Base-by-base conservation (phyloP, 2,329 filamentous ascomycete species). In the Dactylella cylindrospora region DNA sequence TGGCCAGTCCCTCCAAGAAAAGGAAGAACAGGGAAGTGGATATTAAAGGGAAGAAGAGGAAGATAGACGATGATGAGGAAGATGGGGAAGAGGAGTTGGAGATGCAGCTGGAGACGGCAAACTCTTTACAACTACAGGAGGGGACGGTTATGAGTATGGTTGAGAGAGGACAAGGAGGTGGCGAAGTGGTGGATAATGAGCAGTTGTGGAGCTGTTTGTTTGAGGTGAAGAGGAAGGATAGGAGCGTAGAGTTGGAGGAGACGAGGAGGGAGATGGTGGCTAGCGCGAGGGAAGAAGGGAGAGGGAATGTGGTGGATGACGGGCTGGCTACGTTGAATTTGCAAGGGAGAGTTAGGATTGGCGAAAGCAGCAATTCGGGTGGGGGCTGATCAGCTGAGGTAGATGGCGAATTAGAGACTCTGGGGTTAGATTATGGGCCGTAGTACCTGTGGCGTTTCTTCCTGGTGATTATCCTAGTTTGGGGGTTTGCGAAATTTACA, bases 171-270 rank as follows among this genome's bases (percentile, higher is more conserved):
- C 81, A 80, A 51, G 79, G 80, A 1, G 84, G 84, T 0, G 91
- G 91, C 0, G 93, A 97, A 73, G 76, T 87, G 53, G 87, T 97
- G 2, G 79, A 82, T 36, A 80, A 85, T 65, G 80, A 83, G 9
- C 91, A 96, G 71, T 70, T 97, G 35, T 96, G 90, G 91, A 81
- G 83, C 65, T 97, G 91, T 72, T 74, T 96, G 1, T 96, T 96
- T 76, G 86, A 87, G 0, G 77, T 78, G 12, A 70, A 70, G 28
- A 73, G 71, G 59, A 69, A 70, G 31, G 41, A 52, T 22, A 25
- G 28, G n/a, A 29, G 33, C 28, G 15, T 28, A 49, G 49, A 53
- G 43, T 26, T 64, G 53, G 3, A 72, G 20, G 72, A 74, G 41
- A 67, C 75, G 12, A 72, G 68, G 70, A 73, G 19, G 10, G 70